phyloP scores from a whole-genome alignment of 768 basidiomycete species.

The Obba rivulosa region DNA sequence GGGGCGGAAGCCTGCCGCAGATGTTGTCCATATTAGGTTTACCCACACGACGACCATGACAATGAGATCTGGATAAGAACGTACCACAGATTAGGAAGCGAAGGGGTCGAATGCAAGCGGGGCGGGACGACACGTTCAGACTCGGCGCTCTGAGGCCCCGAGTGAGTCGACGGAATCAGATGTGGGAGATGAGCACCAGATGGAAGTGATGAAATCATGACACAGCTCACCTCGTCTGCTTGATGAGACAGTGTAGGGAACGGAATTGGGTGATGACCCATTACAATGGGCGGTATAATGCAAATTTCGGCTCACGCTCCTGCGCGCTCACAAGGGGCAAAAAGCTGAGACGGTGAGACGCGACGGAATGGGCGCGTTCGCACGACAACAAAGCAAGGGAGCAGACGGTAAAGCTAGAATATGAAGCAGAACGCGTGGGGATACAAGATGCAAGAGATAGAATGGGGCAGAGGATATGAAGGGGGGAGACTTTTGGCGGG shows the following conservation, averaged over 20 bases:
- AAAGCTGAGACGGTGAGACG: conserved; percentile 3
- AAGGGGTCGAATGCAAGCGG: conserved; percentile 41
- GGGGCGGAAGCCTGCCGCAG: conserved; percentile 39
- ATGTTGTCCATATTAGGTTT: too few relatives aligned
- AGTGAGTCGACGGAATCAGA: not conserved
- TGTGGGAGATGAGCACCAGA: conserved; percentile 7
- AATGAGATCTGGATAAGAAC: conserved; percentile 12
- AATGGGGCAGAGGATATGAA: not conserved
- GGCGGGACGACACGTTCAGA: conserved; percentile 9
- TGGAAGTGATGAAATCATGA: not conserved
- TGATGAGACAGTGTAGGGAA: conserved; percentile 14
- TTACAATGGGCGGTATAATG: conserved; percentile 1
- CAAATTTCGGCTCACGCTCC: not conserved
- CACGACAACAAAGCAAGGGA: not conserved
- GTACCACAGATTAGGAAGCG: conserved; percentile 66
- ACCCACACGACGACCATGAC: too few relatives aligned
- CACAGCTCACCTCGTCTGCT: conserved; percentile 8
- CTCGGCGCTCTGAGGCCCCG: conserved; percentile 9
- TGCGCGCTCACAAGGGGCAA: conserved; percentile 3
- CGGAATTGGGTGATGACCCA: conserved; percentile 12
- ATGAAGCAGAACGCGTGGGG: conserved; percentile 10
- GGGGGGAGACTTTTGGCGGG: too few relatives aligned
- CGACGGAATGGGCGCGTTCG: conserved; percentile 12
- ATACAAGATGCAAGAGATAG: conserved; percentile 2
- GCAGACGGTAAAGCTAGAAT: conserved; percentile 5